A percentile compares a stretch with the other conserved stretches of the same genome.
Evolutionary conservation across 768 basidiomycete genomes (phyloP).

Genomic region (Exidia glandulosa): DNA sequence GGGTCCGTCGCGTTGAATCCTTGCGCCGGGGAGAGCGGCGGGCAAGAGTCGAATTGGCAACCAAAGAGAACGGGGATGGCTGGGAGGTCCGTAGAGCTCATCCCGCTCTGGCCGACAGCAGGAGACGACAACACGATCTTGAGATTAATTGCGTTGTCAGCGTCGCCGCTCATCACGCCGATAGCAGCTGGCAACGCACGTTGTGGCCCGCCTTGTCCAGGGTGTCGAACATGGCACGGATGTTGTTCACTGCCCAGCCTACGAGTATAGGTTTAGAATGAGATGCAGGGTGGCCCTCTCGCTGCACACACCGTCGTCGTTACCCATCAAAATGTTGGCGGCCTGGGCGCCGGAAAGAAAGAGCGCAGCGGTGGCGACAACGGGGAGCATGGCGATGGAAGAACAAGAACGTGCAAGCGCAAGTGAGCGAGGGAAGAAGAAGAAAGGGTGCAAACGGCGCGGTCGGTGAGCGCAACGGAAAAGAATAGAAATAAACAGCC

Average conservation of each 20-base stretch:
- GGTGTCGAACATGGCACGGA: slow-evolving; percentile 19
- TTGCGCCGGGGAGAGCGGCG: slow-evolving; percentile 28
- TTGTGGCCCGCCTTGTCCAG: slow-evolving; percentile 15
- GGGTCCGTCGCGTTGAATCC: slow-evolving; percentile 27
- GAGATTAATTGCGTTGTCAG: not conserved
- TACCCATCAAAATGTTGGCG: slow-evolving; percentile 15
- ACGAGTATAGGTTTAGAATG: not conserved
- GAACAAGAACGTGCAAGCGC: too few relatives aligned
- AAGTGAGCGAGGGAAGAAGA: too few relatives aligned
- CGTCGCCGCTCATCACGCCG: too few relatives aligned
- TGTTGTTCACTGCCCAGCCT: slow-evolving; percentile 21
- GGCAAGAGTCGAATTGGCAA: slow-evolving; percentile 35
- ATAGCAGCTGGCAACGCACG: slow-evolving; percentile 7
- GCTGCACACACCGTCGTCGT: slow-evolving; percentile 15
- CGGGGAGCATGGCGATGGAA: too few relatives aligned
- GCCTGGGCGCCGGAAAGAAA: not conserved
- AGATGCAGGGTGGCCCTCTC: too few relatives aligned
- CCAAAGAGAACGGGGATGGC: slow-evolving; percentile 10
- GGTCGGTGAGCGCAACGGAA: too few relatives aligned
- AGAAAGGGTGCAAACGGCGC: too few relatives aligned
- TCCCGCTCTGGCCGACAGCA: slow-evolving; percentile 34
- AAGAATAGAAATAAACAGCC: too few relatives aligned
- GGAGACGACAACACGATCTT: slow-evolving; percentile 35
- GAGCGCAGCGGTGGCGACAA: too few relatives aligned
- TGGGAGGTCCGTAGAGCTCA: slow-evolving; percentile 31